A percentile compares a stretch with the other conserved stretches of the same genome.
Conservation (phyloP, 106 monocot genomes). For the Ottelia alismoides region DNA sequence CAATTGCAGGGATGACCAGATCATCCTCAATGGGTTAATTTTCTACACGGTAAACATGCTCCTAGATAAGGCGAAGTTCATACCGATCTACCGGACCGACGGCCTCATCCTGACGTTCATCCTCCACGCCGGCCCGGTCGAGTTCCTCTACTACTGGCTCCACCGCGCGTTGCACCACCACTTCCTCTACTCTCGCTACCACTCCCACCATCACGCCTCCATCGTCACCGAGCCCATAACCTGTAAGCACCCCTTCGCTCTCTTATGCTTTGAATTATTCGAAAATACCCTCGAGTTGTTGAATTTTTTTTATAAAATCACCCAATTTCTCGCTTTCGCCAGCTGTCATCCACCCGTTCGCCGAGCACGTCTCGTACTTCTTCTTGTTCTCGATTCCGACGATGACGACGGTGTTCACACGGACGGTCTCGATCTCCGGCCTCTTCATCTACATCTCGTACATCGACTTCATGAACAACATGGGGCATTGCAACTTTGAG, state of each 20-base stretch:
- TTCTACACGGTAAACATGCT: conserved; percentile 22
- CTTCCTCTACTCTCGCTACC: conserved; percentile 90
- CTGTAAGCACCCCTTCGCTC: conserved; percentile 21
- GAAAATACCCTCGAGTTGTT: not conserved
- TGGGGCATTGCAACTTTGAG: conserved; percentile 89
- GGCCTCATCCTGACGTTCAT: conserved; percentile 33
- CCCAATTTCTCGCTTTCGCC: not conserved
- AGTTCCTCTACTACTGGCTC: conserved; percentile 99
- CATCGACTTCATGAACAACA: conserved; percentile 81
- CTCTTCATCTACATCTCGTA: conserved; percentile 23
- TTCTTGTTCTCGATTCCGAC: conserved; percentile 43
- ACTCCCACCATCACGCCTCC: conserved; percentile 92
- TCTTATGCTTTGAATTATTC: not conserved
- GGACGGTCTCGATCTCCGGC: conserved; percentile 23
- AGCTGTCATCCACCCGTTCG: conserved; percentile 76
- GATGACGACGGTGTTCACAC: conserved; percentile 12
- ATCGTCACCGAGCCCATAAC: conserved; percentile 95
- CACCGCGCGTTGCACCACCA: conserved; percentile 89
- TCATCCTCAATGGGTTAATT: conserved; percentile 45
- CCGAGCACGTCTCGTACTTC: conserved; percentile 43
- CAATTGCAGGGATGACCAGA: conserved; percentile 73
- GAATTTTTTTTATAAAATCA: not conserved
- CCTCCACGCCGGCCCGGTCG: conserved; percentile 62
- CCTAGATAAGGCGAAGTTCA: conserved; percentile 3
- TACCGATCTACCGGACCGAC: conserved; percentile 38